Evolutionary conservation across 371 early-diverging fungal genomes (phyloP).

Genomic region (Mucor lusitanicus): DNA sequence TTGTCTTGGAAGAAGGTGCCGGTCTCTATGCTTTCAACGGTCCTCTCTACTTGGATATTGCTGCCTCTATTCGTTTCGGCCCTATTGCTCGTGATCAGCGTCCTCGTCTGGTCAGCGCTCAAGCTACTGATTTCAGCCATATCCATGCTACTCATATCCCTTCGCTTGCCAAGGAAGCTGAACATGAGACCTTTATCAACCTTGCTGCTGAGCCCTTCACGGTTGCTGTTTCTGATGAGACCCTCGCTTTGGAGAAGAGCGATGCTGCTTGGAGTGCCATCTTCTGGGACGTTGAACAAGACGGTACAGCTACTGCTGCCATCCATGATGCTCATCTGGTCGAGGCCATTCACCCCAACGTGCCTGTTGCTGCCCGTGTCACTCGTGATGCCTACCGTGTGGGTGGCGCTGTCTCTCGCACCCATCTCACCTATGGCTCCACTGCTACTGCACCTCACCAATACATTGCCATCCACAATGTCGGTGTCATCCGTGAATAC

Average conservation of each 20-base stretch:
- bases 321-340: constrained; percentile 51
- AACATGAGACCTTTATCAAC: constrained; percentile 33
- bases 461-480: constrained; percentile 71
- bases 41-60: constrained; percentile 69
- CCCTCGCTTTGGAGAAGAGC: constrained; percentile 17
- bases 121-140: constrained; percentile 38
- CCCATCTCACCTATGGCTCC: constrained; percentile 51
- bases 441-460: constrained; percentile 43
- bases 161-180: constrained; percentile 44
- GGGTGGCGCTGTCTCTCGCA: constrained; percentile 56
- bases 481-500: constrained; percentile 58
- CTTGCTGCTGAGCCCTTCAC: constrained; percentile 20
- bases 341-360: constrained; percentile 32
- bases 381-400: constrained; percentile 62
- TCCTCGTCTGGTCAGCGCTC: constrained; percentile 50
- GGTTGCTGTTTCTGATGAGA: constrained; percentile 13
- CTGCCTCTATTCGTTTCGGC: constrained; percentile 70
- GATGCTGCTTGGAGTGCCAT: constrained; percentile 49
- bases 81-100: constrained; percentile 32
- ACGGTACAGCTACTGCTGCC: constrained; percentile 54
- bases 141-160: constrained; percentile 45
- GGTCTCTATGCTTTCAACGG: constrained; percentile 59
- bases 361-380: constrained; percentile 37
- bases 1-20: constrained; percentile 64
- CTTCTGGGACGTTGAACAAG: constrained; percentile 69